These are phyloP conservation scores for Leptographium procerum DNA, from an alignment of 2,329 filamentous ascomycete genomes.

Conservation along the genomic window DNA sequence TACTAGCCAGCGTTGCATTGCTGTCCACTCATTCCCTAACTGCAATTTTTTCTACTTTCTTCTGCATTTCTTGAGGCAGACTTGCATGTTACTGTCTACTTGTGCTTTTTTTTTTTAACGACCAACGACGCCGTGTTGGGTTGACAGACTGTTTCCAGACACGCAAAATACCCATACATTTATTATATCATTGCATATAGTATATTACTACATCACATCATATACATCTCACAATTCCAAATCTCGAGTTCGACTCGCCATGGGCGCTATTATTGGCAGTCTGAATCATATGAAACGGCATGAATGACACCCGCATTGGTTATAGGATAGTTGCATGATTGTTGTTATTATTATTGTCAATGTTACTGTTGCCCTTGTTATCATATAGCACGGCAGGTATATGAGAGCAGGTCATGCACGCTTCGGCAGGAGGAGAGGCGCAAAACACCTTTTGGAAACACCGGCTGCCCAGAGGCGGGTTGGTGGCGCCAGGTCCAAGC, in stretches of 20 bases:
- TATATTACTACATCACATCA: neutral
- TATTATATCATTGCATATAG: neutral
- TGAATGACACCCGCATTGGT: too few species aligned
- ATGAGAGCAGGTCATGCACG: neutral
- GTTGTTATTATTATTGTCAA: too few species aligned
- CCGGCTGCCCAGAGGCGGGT: too few species aligned
- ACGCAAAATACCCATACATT: neutral
- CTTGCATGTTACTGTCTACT: neutral
- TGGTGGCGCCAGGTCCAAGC: neutral
- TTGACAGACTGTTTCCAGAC: neutral
- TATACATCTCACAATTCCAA: too few species aligned
- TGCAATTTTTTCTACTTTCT: neutral
- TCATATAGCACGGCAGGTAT: too few species aligned
- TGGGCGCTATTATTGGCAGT: too few species aligned
- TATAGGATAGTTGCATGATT: too few species aligned
- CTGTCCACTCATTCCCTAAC: neutral
- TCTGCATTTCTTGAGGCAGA: neutral
- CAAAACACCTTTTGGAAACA: too few species aligned
- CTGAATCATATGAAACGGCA: too few species aligned
- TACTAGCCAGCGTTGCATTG: conserved; percentile 4
- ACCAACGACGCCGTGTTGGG: neutral
- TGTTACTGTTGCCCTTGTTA: too few species aligned
- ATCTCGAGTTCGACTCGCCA: too few species aligned
- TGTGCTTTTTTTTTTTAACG: neutral
- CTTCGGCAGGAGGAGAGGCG: neutral